Percentiles rank a stretch among this genome's conserved stretches.
Evolutionary conservation across 2,329 filamentous ascomycete genomes (phyloP).

Genomic region (Aureobasidium zeae): DNA sequence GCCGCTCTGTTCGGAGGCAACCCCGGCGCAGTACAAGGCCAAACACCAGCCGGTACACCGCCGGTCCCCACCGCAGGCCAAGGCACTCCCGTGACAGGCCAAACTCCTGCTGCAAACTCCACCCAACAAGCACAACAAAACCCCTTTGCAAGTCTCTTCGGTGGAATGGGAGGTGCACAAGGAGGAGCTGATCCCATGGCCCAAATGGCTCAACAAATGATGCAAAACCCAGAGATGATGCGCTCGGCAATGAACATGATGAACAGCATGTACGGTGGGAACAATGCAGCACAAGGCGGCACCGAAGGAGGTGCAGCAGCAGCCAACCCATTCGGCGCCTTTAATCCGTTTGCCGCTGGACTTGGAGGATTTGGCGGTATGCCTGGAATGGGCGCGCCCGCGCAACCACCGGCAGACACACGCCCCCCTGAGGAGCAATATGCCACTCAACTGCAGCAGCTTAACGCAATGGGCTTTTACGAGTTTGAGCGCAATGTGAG

Average conservation of each 20-base stretch:
- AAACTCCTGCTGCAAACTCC: constrained; percentile 24
- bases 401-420: constrained; percentile 61
- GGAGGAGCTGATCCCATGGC: constrained; percentile 38
- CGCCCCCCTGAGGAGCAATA: constrained; percentile 91
- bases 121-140: constrained; percentile 41
- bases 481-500: constrained; percentile 91
- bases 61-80: constrained; percentile 25
- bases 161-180: constrained; percentile 22
- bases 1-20: constrained; percentile 46
- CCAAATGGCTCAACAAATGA: constrained; percentile 37
- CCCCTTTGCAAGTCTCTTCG: constrained; percentile 60
- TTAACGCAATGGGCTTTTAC: constrained; percentile 98
- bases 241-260: constrained; percentile 46
- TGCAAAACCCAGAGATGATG: constrained; percentile 52
- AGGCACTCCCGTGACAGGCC: constrained; percentile 23
- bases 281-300: constrained; percentile 30
- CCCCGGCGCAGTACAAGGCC: constrained; percentile 25
- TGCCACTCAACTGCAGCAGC: constrained; percentile 75
- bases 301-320: constrained; percentile 19
- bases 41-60: constrained; percentile 29
- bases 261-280: constrained; percentile 37
- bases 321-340: constrained; percentile 35
- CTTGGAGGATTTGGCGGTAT: constrained; percentile 27
- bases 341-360: constrained; percentile 39
- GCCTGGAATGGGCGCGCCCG: constrained; percentile 22